phyloP scores from a whole-genome alignment of 2,329 filamentous ascomycete species.

The Cryphonectria japonica region DNA sequence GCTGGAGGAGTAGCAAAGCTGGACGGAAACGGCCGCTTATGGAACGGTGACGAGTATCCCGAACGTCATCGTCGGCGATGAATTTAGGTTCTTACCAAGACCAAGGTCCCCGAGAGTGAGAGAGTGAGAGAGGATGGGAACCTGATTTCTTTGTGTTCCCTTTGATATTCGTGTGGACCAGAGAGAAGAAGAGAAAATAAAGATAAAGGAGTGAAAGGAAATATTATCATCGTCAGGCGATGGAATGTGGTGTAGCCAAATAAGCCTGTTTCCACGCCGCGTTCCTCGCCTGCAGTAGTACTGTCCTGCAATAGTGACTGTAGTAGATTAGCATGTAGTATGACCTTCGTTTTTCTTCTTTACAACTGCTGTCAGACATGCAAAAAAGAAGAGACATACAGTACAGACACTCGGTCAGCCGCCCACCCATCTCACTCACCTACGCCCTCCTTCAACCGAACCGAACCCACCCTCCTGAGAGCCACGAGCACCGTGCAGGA shows the following conservation, averaged over 20 bases:
- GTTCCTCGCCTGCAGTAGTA: conserved; percentile 1
- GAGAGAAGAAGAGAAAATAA: background rate
- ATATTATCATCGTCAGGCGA: background rate
- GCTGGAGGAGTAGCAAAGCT: background rate
- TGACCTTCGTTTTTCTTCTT: background rate
- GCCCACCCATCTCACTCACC: background rate
- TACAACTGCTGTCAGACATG: background rate
- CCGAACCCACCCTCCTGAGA: background rate
- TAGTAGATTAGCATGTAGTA: background rate
- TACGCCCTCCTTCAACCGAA: background rate
- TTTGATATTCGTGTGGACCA: background rate
- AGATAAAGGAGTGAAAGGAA: background rate
- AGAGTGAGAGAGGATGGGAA: background rate
- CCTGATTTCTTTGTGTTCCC: background rate
- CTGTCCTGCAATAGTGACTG: background rate
- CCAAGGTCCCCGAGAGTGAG: conserved; percentile 1
- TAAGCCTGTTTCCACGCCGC: background rate
- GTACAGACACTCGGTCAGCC: background rate
- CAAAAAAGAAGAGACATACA: background rate
- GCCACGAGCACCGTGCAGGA: conserved; percentile 8
- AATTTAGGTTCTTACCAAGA: background rate
- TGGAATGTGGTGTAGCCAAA: background rate
- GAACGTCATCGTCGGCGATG: conserved; percentile 13
- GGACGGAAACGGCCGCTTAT: conserved; percentile 6
- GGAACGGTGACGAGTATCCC: background rate